phyloP scores from a whole-genome alignment of 108 stramenopile genomes.

The Cyclostephanos tholiformis region DNA sequence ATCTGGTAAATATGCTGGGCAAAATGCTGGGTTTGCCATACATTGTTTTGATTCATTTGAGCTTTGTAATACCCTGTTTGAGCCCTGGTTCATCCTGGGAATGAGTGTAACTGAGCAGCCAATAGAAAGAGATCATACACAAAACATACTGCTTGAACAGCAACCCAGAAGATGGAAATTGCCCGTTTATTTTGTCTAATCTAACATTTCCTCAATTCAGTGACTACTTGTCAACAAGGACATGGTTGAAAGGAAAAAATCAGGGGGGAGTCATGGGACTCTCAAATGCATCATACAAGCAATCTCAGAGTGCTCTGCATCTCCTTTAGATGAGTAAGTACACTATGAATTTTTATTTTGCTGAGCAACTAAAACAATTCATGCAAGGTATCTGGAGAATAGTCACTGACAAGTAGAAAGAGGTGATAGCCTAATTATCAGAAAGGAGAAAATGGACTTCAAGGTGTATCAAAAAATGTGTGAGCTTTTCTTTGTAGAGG shows the following conservation, averaged over 20 bases:
- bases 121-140: not conserved
- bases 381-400: not conserved
- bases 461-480: slow-evolving; percentile 15
- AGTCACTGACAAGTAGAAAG: slow-evolving; percentile 6
- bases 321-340: not conserved
- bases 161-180: slow-evolving; percentile 3
- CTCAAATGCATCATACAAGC: not conserved
- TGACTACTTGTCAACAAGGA: slow-evolving; percentile 9
- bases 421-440: not conserved
- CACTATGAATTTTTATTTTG: not conserved
- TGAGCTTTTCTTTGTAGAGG: slow-evolving; percentile 2
- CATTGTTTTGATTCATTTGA: not conserved
- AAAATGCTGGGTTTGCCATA: not conserved
- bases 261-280: not conserved
- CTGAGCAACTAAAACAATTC: not conserved
- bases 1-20: not conserved
- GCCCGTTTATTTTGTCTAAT: slow-evolving; percentile 7
- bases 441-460: slow-evolving; percentile 17
- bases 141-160: not conserved
- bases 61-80: not conserved
- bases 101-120: not conserved
- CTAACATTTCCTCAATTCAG: slow-evolving; percentile 9
- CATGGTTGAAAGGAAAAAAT: not conserved
- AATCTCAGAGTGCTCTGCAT: slow-evolving; percentile 1
- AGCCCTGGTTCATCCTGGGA: not conserved